Percentiles rank a stretch among this genome's conserved stretches.
Conservation (phyloP, 202 grass and related monocot species). For the Digitaria exilis region DNA sequence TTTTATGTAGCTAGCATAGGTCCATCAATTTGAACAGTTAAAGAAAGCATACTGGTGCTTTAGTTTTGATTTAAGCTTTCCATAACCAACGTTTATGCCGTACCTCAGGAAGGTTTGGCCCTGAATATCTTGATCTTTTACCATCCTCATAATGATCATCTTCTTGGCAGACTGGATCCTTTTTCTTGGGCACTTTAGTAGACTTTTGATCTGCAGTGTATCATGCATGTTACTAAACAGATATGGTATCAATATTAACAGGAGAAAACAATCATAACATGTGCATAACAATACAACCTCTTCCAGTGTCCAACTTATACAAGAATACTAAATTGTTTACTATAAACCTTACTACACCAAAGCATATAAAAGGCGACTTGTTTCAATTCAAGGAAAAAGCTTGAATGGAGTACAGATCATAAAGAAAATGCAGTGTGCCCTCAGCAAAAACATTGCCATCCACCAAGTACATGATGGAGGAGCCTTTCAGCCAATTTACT, state of each 20-base stretch:
- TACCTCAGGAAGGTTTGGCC: constrained; percentile 1
- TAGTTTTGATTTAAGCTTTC: too few species aligned
- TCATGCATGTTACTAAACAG: neutral
- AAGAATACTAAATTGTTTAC: neutral
- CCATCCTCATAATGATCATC: neutral
- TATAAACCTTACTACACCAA: neutral
- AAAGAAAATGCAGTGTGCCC: neutral
- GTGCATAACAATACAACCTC: neutral
- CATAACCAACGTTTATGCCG: neutral
- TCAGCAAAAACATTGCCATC: neutral
- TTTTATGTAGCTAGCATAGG: neutral
- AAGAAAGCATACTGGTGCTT: neutral
- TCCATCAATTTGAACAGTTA: neutral
- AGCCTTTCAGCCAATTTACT: neutral
- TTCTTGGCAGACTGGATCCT: neutral
- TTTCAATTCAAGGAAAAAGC: neutral
- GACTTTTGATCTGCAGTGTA: neutral
- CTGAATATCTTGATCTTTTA: neutral
- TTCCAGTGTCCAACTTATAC: too few species aligned
- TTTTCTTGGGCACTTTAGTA: neutral
- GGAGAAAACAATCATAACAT: neutral
- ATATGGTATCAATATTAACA: neutral
- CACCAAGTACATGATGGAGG: neutral
- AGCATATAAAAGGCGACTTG: neutral
- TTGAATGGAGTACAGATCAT: neutral